Evolutionary conservation across 176 grass and related monocot species (phyloP), one percentile per base, ranked within the genome.

Genomic region (Saccharum spontaneum): DNA sequence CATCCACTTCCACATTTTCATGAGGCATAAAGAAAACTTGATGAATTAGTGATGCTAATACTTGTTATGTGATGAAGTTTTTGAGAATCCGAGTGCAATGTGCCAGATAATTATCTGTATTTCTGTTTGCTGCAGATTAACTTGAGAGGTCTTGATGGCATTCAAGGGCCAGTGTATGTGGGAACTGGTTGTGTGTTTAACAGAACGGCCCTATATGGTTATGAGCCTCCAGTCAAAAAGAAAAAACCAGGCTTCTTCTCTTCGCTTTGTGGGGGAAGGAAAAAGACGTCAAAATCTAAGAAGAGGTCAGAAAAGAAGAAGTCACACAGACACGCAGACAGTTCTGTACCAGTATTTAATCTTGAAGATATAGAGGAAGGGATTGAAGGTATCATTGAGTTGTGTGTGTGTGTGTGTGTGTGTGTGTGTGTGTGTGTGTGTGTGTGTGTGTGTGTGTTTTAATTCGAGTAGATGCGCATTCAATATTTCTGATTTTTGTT

Each of bases 291-390:
- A 65, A 95, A 95, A 57, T 95, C 89, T 79, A 92, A 75, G 50
- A 92, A 93, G 62, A 84, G 85, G 41, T 79, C 89, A n/a, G 93
- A 95, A 36, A 98, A 93, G 87, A 98, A 97, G 77, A 95, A 89
- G 61, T 95, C 96, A 83, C 87, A 92, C 81, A 98, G 89, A 76
- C 89, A 95, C 67, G 85, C 86, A 41, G 96, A 95, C 81, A 95
- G 91, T 83, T 92, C 91, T 65, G 87, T 98, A 41, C 96, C 96
- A 65, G 89, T 94, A 79, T 98, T 98, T 84, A 98, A 98, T 85
- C 93, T 98, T 43, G 96, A 98, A 90, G 93, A 98, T 86, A 98
- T 98, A 85, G 96, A 98, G 80, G 95, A 98, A 77, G 96, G 96
- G 14, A 60, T 95, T 30, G 96, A 98, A 98, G 96, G 96, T 98